Evolutionary conservation across 306 rosid genomes (phyloP).

Genomic region (Cucurbita ficifolia): DNA sequence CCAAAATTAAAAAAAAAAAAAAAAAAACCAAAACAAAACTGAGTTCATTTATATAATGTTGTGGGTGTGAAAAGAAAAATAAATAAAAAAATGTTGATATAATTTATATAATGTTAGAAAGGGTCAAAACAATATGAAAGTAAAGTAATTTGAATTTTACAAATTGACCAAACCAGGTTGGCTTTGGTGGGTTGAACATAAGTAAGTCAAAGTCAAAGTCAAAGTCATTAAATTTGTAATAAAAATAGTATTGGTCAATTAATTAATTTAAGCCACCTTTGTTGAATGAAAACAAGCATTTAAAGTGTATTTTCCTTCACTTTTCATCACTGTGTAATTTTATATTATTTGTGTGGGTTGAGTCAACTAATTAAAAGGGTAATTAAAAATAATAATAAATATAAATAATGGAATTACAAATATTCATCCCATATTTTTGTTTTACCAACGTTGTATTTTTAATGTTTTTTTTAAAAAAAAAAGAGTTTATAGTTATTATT

Average conservation of each 20-base stretch:
- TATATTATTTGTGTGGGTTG: neutral
- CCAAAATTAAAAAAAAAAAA: too few relatives aligned
- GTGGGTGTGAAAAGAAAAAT: neutral
- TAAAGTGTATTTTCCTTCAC: neutral
- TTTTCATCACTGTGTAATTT: neutral
- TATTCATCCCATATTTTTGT: neutral
- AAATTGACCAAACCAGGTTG: neutral
- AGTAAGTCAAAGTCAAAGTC: neutral
- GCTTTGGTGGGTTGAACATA: neutral
- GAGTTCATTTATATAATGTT: too few relatives aligned
- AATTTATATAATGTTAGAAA: neutral
- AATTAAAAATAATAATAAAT: too few relatives aligned
- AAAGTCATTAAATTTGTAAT: neutral
- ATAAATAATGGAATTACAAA: neutral
- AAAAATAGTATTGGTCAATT: neutral
- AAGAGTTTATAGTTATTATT: too few relatives aligned
- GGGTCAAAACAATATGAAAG: neutral
- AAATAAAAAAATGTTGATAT: neutral
- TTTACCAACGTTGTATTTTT: too few relatives aligned
- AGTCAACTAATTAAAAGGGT: neutral
- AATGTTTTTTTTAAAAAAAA: too few relatives aligned
- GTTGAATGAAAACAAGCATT: neutral
- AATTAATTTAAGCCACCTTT: neutral
- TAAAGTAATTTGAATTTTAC: neutral
- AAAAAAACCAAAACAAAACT: too few relatives aligned